Conservation (phyloP, 2,329 filamentous ascomycete genomes). For the Beauveria caledonica region DNA sequence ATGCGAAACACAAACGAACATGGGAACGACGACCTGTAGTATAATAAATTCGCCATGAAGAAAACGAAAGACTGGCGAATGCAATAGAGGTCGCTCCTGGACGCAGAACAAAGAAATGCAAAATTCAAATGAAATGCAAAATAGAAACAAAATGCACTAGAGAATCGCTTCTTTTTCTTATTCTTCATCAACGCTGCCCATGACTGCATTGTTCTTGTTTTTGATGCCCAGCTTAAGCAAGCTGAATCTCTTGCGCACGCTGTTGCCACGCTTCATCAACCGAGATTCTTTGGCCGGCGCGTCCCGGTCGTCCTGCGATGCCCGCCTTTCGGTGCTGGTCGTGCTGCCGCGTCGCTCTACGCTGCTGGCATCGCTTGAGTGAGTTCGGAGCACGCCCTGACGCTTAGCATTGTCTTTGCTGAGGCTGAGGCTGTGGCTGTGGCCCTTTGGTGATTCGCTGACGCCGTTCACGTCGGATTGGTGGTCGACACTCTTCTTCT, state of each 20-base stretch:
- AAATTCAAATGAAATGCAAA: not conserved
- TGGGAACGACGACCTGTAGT: conserved; percentile 6
- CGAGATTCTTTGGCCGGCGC: conserved; percentile 26
- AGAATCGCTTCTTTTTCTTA: conserved; percentile 23
- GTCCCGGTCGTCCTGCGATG: conserved; percentile 19
- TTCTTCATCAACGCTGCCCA: conserved; percentile 50
- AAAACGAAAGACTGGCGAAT: conserved; percentile 6
- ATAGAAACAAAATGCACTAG: not conserved
- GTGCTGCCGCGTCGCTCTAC: conserved; percentile 17
- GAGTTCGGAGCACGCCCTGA: conserved; percentile 38
- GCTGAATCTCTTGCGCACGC: conserved; percentile 71
- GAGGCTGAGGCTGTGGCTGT: conserved; percentile 21
- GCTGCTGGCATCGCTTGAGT: conserved; percentile 17
- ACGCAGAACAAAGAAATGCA: not conserved
- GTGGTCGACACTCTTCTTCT: conserved; percentile 34
- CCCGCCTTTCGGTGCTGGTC: conserved; percentile 16
- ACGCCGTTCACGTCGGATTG: conserved; percentile 21
- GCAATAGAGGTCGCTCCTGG: not conserved
- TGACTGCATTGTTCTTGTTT: conserved; percentile 43
- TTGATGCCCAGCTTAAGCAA: conserved; percentile 69
- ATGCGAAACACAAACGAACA: conserved; percentile 9
- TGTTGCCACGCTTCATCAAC: conserved; percentile 42
- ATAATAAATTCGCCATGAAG: not conserved
- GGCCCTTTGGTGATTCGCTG: conserved; percentile 18
- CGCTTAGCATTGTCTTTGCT: conserved; percentile 22